Conservation (phyloP, 306 rosid genomes). For the Quercus ilex region DNA sequence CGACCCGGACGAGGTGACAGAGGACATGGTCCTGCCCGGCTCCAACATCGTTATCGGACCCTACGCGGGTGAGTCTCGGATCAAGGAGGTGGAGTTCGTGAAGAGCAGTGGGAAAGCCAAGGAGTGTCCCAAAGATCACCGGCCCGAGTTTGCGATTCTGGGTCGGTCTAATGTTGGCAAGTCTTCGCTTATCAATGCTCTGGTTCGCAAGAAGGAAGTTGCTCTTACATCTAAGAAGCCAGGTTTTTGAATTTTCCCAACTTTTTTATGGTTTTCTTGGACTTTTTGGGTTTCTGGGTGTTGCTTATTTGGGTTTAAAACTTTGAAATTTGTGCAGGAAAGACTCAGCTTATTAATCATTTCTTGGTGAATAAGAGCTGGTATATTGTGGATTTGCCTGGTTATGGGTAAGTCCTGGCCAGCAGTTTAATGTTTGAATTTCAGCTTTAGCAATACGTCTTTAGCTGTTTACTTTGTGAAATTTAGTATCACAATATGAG, state of each 20-base stretch:
- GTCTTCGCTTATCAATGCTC: conserved; percentile 85
- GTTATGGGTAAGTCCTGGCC: conserved; percentile 63
- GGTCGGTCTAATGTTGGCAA: conserved; percentile 97
- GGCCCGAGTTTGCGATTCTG: conserved; percentile 81
- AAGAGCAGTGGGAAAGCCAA: conserved; percentile 73
- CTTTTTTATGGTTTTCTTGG: not conserved
- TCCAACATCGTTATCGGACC: conserved; percentile 88
- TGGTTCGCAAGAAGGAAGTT: conserved; percentile 81
- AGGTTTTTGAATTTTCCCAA: conserved; percentile 31
- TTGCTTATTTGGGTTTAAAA: not conserved
- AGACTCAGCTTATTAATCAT: conserved; percentile 92
- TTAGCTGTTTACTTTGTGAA: not conserved
- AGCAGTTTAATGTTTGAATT: not conserved
- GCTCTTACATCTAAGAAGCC: conserved; percentile 96
- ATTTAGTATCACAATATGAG: not conserved
- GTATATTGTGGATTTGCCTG: conserved; percentile 96
- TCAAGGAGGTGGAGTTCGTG: conserved; percentile 76
- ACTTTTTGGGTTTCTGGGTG: not conserved
- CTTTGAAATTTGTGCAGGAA: conserved; percentile 46
- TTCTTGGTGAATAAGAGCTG: conserved; percentile 89
- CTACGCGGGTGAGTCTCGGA: conserved; percentile 74
- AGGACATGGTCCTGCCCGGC: conserved; percentile 64
- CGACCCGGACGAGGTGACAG: conserved; percentile 49
- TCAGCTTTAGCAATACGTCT: not conserved
- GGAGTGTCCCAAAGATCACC: conserved; percentile 71